Conservation (phyloP, 306 rosid species). For the Trifolium dubium region DNA sequence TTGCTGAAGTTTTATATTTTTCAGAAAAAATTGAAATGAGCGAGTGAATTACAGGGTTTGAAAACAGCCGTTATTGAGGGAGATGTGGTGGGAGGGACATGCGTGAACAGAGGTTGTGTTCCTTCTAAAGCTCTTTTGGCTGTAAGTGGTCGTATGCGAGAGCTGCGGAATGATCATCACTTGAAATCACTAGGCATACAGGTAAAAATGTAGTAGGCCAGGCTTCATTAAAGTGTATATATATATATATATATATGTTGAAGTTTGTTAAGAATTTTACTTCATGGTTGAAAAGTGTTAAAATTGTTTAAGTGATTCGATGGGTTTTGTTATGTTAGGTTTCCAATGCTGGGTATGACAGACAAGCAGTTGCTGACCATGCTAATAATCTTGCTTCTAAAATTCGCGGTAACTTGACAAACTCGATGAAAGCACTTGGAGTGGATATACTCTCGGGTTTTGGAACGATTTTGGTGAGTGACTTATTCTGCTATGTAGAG, state of each 20-base stretch:
- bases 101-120: constrained; percentile 97
- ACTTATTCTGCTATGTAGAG: constrained; percentile 3
- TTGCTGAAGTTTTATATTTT: constrained; percentile 20
- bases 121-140: constrained; percentile 99
- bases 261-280: not conserved
- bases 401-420: constrained; percentile 88
- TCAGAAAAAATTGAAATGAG: constrained; percentile 29
- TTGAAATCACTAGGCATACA: constrained; percentile 88
- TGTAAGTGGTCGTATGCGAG: constrained; percentile 98
- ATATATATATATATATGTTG: too few relatives aligned
- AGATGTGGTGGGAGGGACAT: constrained; percentile 95
- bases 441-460: constrained; percentile 90
- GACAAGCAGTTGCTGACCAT: constrained; percentile 98
- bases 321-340: constrained; percentile 57
- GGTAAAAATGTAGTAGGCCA: constrained; percentile 51
- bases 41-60: constrained; percentile 68
- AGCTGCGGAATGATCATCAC: constrained; percentile 81
- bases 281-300: not conserved
- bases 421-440: constrained; percentile 91
- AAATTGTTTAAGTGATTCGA: not conserved
- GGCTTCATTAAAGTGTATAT: too few relatives aligned
- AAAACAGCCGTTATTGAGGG: constrained; percentile 95
- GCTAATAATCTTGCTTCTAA: constrained; percentile 95
- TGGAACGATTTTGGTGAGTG: constrained; percentile 81
- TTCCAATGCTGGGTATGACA: constrained; percentile 83